Percentiles rank a stretch among this genome's conserved stretches.
Evolutionary conservation across 768 basidiomycete genomes (phyloP).

Genomic region (Tylopilus sp.): DNA sequence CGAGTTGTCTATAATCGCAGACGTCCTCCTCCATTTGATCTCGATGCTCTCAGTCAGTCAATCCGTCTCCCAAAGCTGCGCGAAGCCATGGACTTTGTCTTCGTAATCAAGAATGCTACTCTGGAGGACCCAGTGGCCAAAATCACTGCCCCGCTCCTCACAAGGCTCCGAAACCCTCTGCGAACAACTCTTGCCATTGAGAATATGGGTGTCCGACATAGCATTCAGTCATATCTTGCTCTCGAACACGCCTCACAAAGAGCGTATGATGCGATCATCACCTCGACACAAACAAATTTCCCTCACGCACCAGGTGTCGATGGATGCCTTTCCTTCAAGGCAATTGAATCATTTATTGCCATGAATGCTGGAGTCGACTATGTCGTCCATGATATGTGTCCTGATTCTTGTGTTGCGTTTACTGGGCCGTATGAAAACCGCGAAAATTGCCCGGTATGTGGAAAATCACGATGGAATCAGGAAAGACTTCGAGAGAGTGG

Average conservation of each 20-base stretch:
- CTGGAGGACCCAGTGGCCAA: too few relatives aligned
- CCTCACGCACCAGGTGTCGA: neutral
- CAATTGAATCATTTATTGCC: neutral
- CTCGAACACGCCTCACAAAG: neutral
- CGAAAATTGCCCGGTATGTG: neutral
- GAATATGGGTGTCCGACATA: neutral
- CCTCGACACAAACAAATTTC: neutral
- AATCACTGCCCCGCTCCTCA: too few relatives aligned
- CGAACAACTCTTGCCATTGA: neutral
- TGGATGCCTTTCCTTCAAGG: neutral
- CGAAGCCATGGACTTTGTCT: too few relatives aligned
- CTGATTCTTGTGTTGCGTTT: neutral
- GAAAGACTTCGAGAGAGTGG: neutral
- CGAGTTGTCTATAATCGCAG: neutral
- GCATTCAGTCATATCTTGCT: neutral
- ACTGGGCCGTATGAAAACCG: neutral
- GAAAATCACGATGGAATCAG: neutral
- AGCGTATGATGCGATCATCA: neutral
- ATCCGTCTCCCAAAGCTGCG: neutral
- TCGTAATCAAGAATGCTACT: too few relatives aligned
- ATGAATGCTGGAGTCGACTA: neutral
- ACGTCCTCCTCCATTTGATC: neutral
- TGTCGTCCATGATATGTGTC: neutral
- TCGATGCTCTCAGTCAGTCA: neutral
- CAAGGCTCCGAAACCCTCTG: neutral